Evolutionary conservation across 2,329 filamentous ascomycete genomes (phyloP).

Genomic region (Penicillium capsulatum): DNA sequence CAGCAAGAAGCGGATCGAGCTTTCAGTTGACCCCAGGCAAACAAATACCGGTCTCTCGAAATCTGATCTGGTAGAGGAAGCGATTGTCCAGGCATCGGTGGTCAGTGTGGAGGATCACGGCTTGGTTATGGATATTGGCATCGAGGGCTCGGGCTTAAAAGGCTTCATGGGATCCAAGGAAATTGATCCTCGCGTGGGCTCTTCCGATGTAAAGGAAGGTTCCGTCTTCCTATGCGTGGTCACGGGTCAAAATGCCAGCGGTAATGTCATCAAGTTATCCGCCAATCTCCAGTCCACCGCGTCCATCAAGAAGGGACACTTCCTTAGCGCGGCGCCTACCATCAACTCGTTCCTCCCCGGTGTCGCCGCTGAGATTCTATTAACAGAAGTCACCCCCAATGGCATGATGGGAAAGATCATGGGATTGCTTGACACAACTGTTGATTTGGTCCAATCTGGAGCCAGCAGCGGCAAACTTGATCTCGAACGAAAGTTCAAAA

Average conservation of each 20-base stretch:
- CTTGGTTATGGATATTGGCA: constrained; percentile 83
- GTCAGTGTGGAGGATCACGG: constrained; percentile 94
- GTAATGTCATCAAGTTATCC: constrained; percentile 82
- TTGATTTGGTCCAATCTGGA: constrained; percentile 85
- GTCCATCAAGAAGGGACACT: constrained; percentile 61
- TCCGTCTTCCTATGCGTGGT: constrained; percentile 80
- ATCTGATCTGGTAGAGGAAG: constrained; percentile 69
- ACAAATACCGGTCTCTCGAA: constrained; percentile 71
- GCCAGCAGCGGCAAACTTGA: constrained; percentile 65
- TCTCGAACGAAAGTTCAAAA: constrained; percentile 72
- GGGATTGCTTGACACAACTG: constrained; percentile 84
- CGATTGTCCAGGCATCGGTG: constrained; percentile 81
- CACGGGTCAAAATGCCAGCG: constrained; percentile 67
- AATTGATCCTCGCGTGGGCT: constrained; percentile 61
- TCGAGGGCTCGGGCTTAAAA: constrained; percentile 63
- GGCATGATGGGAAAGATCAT: constrained; percentile 89
- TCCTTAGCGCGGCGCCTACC: constrained; percentile 71
- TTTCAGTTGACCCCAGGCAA: constrained; percentile 75
- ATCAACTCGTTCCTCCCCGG: constrained; percentile 89
- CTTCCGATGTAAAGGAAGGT: constrained; percentile 71
- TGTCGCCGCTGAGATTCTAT: constrained; percentile 77
- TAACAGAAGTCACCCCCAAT: constrained; percentile 68
- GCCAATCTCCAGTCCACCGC: constrained; percentile 66
- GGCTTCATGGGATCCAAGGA: constrained; percentile 87
- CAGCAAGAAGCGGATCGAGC: constrained; percentile 75